Evolutionary conservation across 352 stramenopile species (phyloP), one percentile per base, ranked within the genome.

Genomic region (Halophytophthora batemanensis): DNA sequence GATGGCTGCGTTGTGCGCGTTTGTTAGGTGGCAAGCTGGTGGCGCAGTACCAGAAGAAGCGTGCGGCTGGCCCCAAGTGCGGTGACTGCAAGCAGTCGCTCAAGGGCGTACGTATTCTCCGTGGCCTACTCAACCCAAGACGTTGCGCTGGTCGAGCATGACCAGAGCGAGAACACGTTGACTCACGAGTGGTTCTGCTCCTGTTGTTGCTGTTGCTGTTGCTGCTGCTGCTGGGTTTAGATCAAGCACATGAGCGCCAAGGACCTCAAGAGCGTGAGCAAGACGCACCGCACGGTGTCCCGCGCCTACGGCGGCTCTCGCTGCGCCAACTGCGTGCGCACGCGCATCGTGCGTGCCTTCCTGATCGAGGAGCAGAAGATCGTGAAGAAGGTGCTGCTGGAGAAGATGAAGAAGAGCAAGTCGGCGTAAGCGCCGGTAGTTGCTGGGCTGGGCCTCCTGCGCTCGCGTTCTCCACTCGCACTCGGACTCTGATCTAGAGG

Each of bases 281-380:
- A 87, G 71, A 76, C 73, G 58, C 80, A 99, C 63, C 93, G 93
- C 59, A 99, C 96, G 22, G 96, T 99, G 6, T 87, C 86, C 17
- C 92, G 97, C 66, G 93, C 95, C 29, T 99, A 99, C 77, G 97
- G 97, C 54, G 97, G 97, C 64, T 96, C 83, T 38, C 77, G 75
- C 58, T 99, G 95, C 79, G 92, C 83, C 50, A 59, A 50, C 40
- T 99, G 96, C 79, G 94, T 99, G 50, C 93, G 90, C 58, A 66
- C 97, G 66, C 82, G 93, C 55, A 98, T 99, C 70, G 83, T 99
- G 35, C 86, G 97, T 71, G 96, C 97, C 35, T 99, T 99, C 77
- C 76, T 99, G 48, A 97, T 99, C 77, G 96, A 99, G 78, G 97
- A 99, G 82, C 96, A 99, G 74, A 99, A 99, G 94, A 98, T 98